These are phyloP conservation scores for Vaccinium darrowii DNA, from an alignment of 148 eudicot genomes.

Conservation along the genomic window DNA sequence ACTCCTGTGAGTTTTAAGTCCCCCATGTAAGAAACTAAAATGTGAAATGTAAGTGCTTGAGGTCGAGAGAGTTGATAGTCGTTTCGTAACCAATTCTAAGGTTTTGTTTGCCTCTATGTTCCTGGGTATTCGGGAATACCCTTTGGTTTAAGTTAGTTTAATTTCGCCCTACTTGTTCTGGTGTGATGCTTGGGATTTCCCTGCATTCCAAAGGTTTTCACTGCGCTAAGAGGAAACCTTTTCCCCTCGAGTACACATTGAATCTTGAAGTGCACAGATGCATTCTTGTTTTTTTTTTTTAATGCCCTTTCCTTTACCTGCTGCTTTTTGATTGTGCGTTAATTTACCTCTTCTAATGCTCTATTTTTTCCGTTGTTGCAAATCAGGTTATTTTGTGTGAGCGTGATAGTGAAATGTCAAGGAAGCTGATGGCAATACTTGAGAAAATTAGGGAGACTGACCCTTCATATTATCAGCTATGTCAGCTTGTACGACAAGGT, in stretches of 20 bases:
- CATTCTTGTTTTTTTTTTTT: background rate
- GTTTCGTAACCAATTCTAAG: background rate
- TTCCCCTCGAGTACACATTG: background rate
- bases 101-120: background rate
- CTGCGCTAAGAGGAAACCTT: background rate
- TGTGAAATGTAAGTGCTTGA: background rate
- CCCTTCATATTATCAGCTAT: conserved; percentile 72
- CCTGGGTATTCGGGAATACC: background rate
- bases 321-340: background rate
- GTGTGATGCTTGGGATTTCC: background rate
- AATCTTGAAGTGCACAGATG: background rate
- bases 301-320: background rate
- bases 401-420: conserved; percentile 71
- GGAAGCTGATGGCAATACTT: conserved; percentile 59
- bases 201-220: background rate
- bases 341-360: background rate
- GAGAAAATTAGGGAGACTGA: conserved; percentile 60
- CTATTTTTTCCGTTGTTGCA: conserved; percentile 15
- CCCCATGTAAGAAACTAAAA: background rate
- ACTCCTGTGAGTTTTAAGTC: background rate
- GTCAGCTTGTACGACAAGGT: conserved; percentile 90
- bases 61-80: background rate
- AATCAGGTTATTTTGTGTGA: conserved; percentile 49
- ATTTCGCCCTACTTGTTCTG: background rate
- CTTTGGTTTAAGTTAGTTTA: background rate